phyloP scores from a whole-genome alignment of 2,329 filamentous ascomycete genomes.

The Fusarium austroafricanum region DNA sequence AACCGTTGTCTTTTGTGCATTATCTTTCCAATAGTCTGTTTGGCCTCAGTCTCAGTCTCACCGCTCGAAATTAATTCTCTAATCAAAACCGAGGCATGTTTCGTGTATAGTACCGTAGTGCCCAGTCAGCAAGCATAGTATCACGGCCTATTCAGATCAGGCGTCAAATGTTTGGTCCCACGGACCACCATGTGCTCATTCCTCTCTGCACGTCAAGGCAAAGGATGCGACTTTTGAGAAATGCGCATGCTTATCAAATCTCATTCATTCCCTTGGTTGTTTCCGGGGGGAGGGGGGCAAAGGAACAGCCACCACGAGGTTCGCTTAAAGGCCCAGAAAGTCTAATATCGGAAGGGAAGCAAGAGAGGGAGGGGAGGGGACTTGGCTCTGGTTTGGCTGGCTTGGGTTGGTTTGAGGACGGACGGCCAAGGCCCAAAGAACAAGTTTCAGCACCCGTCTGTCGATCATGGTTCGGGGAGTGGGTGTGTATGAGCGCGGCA shows the following conservation, averaged over 20 bases:
- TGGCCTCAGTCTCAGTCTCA: background rate
- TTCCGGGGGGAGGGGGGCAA: background rate
- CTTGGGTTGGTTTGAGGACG: background rate
- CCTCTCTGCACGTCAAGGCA: conserved; percentile 15
- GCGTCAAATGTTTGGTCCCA: background rate
- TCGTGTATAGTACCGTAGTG: conserved; percentile 8
- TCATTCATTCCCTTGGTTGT: conserved; percentile 23
- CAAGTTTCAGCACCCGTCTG: conserved; percentile 12
- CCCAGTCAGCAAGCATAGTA: no score
- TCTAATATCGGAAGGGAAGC: no score
- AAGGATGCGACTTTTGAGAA: conserved; percentile 16
- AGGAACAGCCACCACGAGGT: conserved; percentile 1
- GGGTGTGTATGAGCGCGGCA: conserved; percentile 20
- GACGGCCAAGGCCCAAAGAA: background rate
- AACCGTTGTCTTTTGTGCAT: background rate
- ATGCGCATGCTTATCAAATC: conserved; percentile 1
- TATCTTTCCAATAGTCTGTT: conserved; percentile 17
- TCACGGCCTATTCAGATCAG: background rate
- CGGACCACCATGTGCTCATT: conserved; percentile 21
- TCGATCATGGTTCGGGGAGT: conserved; percentile 42
- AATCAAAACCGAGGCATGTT: conserved; percentile 11
- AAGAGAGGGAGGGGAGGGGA: no score
- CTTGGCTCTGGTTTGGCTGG: background rate
- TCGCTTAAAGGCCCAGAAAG: conserved; percentile 4
- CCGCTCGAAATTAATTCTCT: no score